These are phyloP conservation scores for Hanseniaspora valbyensis DNA, from an alignment of 805 yeast species.

Conservation along the genomic window DNA sequence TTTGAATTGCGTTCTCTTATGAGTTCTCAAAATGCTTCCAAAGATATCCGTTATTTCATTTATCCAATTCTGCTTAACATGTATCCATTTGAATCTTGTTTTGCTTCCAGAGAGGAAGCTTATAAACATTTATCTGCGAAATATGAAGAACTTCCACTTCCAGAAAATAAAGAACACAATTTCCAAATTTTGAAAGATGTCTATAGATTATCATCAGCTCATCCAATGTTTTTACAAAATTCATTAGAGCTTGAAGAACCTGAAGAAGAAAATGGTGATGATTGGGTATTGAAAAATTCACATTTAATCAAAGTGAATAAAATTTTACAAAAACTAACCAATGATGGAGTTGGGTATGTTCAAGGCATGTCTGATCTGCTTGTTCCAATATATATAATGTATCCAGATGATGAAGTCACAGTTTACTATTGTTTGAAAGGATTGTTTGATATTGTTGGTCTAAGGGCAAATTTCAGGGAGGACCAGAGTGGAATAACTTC, in stretches of 20 bases:
- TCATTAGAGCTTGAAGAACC: conserved; percentile 17
- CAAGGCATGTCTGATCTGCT: conserved; percentile 96
- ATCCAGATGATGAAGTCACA: conserved; percentile 54
- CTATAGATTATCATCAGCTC: conserved; percentile 44
- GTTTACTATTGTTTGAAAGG: conserved; percentile 82
- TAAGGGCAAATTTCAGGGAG: conserved; percentile 62
- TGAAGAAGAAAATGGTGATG: conserved; percentile 35
- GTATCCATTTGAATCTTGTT: conserved; percentile 78
- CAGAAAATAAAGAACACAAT: conserved; percentile 56
- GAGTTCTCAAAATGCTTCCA: conserved; percentile 32
- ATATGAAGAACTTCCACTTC: conserved; percentile 36
- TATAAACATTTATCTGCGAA: conserved; percentile 31
- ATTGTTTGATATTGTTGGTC: conserved; percentile 88
- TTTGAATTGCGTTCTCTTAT: conserved; percentile 35
- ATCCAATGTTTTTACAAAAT: conserved; percentile 24
- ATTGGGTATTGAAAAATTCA: conserved; percentile 58
- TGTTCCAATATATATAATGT: conserved; percentile 64
- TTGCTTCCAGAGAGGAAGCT: conserved; percentile 56
- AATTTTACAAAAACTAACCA: conserved; percentile 74
- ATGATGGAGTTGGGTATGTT: conserved; percentile 76
- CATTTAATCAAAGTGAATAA: conserved; percentile 64
- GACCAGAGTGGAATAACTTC: conserved; percentile 89
- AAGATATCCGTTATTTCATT: conserved; percentile 50
- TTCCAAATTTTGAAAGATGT: conserved; percentile 88
- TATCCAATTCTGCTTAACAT: conserved; percentile 81